Base-by-base conservation (phyloP, 768 basidiomycete species). In the Lactarius akahatsu region DNA sequence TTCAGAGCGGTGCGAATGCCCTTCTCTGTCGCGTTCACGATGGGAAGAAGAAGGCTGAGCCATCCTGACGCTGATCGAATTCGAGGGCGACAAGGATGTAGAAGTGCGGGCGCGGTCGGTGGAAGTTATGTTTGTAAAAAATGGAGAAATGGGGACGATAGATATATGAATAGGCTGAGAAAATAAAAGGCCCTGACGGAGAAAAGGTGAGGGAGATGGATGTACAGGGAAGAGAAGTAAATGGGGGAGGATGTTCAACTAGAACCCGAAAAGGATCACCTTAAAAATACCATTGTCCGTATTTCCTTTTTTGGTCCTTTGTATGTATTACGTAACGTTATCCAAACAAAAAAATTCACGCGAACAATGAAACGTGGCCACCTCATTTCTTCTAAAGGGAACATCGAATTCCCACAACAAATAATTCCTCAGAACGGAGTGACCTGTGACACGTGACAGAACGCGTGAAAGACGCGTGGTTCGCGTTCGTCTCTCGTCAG, bases 11-110 rank as follows among this genome's bases (percentile, higher is more conserved):
- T 85, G 85, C 50, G 80, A 78, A 56, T 86, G 84, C 65, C 86
- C 78, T 64, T 79, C 77, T 43, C 81, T 78, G 56, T 83, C 81
- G 23, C 81, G 80, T 8, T 82, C 87, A 74, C 87, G 79, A 54
- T 86, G 91, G 36, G 91, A 92, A 30, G 91, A 91, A 36, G 90
- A 91, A 61, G 91, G 91, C 78, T 91, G 86, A 68, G 91, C 91
- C 91, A 94, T 94, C 82, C 89, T 89, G 79, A 85, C 87, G 86
- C 81, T 83, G 69, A 82, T 72, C 74, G 83, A 83, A 67, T 82
- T 78, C 74, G 81, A 82, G 70, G 91, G 89, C 84, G 91, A 91
- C 83, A 92, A 82, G 83, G 90, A 89, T 72, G 86, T 85, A 65
- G 84, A 79, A 63, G 88, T 85, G 62, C 81, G 75, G 61, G 73